Evolutionary conservation across 2,329 filamentous ascomycete species (phyloP).

Genomic region (Colletotrichum incanum): DNA sequence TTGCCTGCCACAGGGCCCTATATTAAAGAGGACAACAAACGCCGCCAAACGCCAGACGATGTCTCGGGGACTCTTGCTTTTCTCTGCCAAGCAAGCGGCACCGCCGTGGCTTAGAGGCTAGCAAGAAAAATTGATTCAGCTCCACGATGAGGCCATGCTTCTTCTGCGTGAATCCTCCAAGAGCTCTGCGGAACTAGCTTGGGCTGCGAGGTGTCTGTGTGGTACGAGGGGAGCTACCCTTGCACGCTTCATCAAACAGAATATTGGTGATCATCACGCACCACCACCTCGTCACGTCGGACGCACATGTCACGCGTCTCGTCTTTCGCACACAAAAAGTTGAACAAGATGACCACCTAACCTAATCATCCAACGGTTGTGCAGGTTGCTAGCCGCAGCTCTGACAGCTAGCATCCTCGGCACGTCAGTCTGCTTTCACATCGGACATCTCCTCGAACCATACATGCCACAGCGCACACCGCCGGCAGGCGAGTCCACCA

Average conservation of each 20-base stretch:
- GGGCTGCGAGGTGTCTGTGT: conserved; percentile 5
- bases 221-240: conserved; percentile 14
- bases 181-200: not conserved
- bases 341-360: not conserved
- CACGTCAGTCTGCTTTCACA: not conserved
- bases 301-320: not conserved
- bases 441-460: not conserved
- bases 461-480: not conserved
- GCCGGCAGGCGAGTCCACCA: not conserved
- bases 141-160: conserved; percentile 16
- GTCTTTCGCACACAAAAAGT: conserved; percentile 6
- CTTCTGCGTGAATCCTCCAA: conserved; percentile 6
- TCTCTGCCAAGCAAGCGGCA: conserved; percentile 32
- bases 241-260: conserved; percentile 21
- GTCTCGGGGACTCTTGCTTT: conserved; percentile 34
- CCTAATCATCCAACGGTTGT: conserved; percentile 14
- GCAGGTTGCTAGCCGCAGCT: conserved; percentile 23
- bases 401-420: not conserved
- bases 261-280: conserved; percentile 13
- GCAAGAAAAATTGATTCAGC: conserved; percentile 18
- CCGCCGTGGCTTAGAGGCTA: conserved; percentile 36
- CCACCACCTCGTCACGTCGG: conserved; percentile 8
- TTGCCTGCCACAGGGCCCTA: conserved; percentile 3
- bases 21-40: conserved; percentile 1
- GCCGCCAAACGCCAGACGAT: conserved; percentile 20